Evolutionary conservation across 1,284 basidiomycete genomes (phyloP), one percentile per base, ranked within the genome.

Genomic region (Leccinum pachyderme): DNA sequence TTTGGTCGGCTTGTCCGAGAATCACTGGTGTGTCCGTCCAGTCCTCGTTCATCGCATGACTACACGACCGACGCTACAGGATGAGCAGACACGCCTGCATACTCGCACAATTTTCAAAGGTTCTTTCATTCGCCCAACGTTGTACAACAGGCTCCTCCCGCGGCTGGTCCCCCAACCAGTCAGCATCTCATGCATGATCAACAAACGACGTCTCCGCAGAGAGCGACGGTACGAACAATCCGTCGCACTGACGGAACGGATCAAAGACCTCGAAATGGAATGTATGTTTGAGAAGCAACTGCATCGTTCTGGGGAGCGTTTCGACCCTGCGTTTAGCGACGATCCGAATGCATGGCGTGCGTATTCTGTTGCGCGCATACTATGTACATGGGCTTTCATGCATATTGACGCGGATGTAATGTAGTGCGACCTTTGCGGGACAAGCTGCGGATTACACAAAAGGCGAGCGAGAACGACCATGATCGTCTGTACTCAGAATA

Each of bases 161-260:
- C 81, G 89, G 0, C 72, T 95, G 61, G 83, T 80, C 53, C 90
- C 89, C 0, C 91, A 95, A 59, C 93, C 93, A 0, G 59, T 72
- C 2, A 74, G 79, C 13, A 79, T 93, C 41, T 79, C 81, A 0
- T 78, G 81, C 64, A 91, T 93, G 76, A 90, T 95, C 32, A 65
- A 71, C 22, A 76, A 77, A 15, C 81, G 93, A 1, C 75, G 81
- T 18, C 62, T 68, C 13, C 75, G 77, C 1, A 77, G 83, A 6
- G 76, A 77, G 13, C 70, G 72, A 28, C 77, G 88, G 0, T 60
- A 77, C n/a, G 71, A 63, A 6, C 63, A 62, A 47, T 66, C 66
- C 13, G 66, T 65, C 2, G 54, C 63, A n/a, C 35, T 12, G 29
- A 55, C 60, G 4, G 78, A 77, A 24, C 68, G 69, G 51, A 60